A percentile compares a stretch with the other conserved stretches of the same genome.
phyloP scores from a whole-genome alignment of 352 stramenopile species.

The Globisporangium carolinianum region DNA sequence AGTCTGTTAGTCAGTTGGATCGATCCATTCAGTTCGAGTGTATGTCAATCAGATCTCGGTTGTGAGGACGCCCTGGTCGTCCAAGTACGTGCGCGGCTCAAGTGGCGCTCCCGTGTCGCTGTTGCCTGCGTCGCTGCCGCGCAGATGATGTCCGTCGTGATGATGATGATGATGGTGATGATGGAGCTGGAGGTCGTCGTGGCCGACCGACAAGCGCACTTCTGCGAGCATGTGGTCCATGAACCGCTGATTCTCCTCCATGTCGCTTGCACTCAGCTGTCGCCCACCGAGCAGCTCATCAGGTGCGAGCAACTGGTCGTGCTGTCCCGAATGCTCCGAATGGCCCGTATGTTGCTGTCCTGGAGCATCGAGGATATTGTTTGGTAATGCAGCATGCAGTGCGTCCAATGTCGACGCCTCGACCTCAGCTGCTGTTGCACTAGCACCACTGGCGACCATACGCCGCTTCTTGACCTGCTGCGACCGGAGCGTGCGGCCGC shows the following conservation, averaged over 20 bases:
- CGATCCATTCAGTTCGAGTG: neutral
- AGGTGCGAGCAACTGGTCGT: conserved; percentile 34
- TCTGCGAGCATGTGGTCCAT: conserved; percentile 78
- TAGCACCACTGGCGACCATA: neutral
- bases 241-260: conserved; percentile 71
- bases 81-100: conserved; percentile 58
- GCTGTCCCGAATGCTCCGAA: conserved; percentile 16
- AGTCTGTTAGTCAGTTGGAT: neutral
- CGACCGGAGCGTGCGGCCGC: conserved; percentile 59
- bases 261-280: conserved; percentile 32
- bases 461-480: conserved; percentile 68
- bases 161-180: neutral
- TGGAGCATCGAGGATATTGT: conserved; percentile 9
- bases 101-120: conserved; percentile 19
- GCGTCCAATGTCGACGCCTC: neutral
- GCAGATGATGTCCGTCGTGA: conserved; percentile 11
- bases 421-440: neutral
- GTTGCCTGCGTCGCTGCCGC: conserved; percentile 6
- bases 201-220: conserved; percentile 39
- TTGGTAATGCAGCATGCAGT: neutral
- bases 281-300: conserved; percentile 42
- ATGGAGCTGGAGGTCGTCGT: conserved; percentile 42
- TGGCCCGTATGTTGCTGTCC: neutral
- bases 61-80: conserved; percentile 62
- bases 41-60: conserved; percentile 36